Conservation (phyloP, 768 basidiomycete species). For the Tylopilus sp. region DNA sequence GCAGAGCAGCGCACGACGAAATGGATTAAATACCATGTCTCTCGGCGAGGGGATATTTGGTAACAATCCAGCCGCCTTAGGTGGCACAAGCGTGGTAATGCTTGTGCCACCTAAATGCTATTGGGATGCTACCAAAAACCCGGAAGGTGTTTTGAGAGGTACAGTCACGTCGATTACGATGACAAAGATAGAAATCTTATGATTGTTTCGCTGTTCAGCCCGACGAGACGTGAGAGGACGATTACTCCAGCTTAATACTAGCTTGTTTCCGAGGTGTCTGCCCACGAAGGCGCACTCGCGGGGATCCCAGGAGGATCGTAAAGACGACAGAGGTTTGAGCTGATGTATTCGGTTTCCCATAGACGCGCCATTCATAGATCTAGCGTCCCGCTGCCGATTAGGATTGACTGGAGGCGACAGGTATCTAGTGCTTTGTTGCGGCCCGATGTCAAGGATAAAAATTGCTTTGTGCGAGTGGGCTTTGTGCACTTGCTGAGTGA, state of each 20-base stretch:
- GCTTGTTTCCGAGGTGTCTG: not conserved
- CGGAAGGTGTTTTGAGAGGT: conserved; percentile 19
- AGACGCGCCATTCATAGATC: not conserved
- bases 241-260: no score
- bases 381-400: not conserved
- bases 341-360: not conserved
- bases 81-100: no score
- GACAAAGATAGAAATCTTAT: conserved; percentile 18
- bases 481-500: not conserved
- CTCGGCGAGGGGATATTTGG: not conserved
- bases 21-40: no score
- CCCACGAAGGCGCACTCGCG: not conserved
- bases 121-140: conserved; percentile 2
- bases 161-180: conserved; percentile 6
- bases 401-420: not conserved
- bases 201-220: conserved; percentile 7
- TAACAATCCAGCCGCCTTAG: no score
- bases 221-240: not conserved
- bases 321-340: not conserved
- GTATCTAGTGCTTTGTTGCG: conserved; percentile 16
- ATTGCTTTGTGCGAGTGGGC: conserved; percentile 10
- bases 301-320: not conserved
- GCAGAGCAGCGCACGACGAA: no score
- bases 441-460: conserved; percentile 12
- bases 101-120: conserved; percentile 9